Evolutionary conservation across 768 basidiomycete species (phyloP).

Genomic region (Termitomyces sp.): DNA sequence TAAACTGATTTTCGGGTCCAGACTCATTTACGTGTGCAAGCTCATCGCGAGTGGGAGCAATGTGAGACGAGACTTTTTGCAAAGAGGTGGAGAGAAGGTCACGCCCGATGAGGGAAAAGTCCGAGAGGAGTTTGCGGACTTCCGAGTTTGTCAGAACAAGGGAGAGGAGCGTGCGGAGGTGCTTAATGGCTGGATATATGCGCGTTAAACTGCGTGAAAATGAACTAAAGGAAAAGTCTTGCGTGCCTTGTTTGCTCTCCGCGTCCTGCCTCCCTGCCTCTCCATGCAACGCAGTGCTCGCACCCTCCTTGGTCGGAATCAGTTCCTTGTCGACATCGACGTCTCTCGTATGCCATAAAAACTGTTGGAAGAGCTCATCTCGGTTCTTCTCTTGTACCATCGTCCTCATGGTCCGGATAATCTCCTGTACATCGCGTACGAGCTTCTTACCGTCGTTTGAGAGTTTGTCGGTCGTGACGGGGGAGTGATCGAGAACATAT

Average conservation of each 20-base stretch:
- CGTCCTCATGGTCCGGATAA: slow-evolving; percentile 68
- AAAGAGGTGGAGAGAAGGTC: slow-evolving; percentile 79
- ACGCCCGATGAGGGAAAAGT: slow-evolving; percentile 74
- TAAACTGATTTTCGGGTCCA: slow-evolving; percentile 66
- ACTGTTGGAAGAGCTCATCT: slow-evolving; percentile 91
- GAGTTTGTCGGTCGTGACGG: slow-evolving; percentile 61
- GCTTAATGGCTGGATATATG: slow-evolving; percentile 58
- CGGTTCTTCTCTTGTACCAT: slow-evolving; percentile 83
- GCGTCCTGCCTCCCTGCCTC: slow-evolving; percentile 48
- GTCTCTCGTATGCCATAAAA: slow-evolving; percentile 75
- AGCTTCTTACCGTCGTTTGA: slow-evolving; percentile 77
- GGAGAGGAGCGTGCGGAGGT: slow-evolving; percentile 83
- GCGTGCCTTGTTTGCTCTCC: slow-evolving; percentile 63
- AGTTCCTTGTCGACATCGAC: slow-evolving; percentile 27
- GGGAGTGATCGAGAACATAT: slow-evolving; percentile 58
- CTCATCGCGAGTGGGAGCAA: slow-evolving; percentile 63
- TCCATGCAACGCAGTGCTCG: neutral
- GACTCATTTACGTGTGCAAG: slow-evolving; percentile 67
- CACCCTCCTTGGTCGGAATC: neutral
- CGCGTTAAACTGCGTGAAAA: neutral
- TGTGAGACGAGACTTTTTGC: slow-evolving; percentile 60
- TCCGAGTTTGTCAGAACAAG: slow-evolving; percentile 93
- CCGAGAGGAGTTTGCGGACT: slow-evolving; percentile 82
- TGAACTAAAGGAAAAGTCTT: neutral
- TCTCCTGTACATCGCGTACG: slow-evolving; percentile 71